Evolutionary conservation across 2,329 filamentous ascomycete genomes (phyloP).

Genomic region (Colletotrichum phormii): DNA sequence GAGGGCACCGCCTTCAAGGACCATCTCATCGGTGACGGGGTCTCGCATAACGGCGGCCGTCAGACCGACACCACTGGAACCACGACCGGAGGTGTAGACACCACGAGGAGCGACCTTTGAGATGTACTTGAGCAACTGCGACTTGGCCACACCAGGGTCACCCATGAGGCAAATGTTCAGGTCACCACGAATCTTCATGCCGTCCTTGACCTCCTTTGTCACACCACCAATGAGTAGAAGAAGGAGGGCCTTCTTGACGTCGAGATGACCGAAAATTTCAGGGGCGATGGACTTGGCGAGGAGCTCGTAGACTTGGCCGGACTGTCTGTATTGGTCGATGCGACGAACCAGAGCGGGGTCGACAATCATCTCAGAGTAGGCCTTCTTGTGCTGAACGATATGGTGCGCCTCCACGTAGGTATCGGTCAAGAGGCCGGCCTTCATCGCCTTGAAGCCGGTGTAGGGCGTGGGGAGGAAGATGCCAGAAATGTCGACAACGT

Average conservation of each 20-base stretch:
- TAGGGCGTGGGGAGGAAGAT: constrained; percentile 98
- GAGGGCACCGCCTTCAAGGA: constrained; percentile 82
- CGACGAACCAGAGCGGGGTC: constrained; percentile 83
- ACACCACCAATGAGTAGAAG: constrained; percentile 95
- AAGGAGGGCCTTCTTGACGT: constrained; percentile 98
- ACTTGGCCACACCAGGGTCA: constrained; percentile 99
- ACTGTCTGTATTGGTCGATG: constrained; percentile 86
- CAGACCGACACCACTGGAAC: constrained; percentile 84
- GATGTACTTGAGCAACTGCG: constrained; percentile 97
- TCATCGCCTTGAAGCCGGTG: constrained; percentile 98
- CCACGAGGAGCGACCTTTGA: constrained; percentile 96
- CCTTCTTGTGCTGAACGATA: constrained; percentile 96
- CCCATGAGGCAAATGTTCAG: constrained; percentile 99
- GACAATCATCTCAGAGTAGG: constrained; percentile 91
- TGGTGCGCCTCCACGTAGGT: constrained; percentile 97
- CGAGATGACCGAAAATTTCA: constrained; percentile 95
- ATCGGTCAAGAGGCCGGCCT: constrained; percentile 94
- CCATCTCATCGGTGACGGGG: constrained; percentile 86
- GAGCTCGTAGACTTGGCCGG: constrained; percentile 94
- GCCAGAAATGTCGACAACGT: constrained; percentile 92
- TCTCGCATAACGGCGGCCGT: constrained; percentile 88
- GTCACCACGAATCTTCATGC: constrained; percentile 98
- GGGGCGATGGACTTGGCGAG: constrained; percentile 96
- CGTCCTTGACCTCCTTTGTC: constrained; percentile 95
- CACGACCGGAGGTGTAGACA: constrained; percentile 84